Evolutionary conservation across 352 stramenopile species (phyloP).

Genomic region (Hyaloperonospora brassicae): DNA sequence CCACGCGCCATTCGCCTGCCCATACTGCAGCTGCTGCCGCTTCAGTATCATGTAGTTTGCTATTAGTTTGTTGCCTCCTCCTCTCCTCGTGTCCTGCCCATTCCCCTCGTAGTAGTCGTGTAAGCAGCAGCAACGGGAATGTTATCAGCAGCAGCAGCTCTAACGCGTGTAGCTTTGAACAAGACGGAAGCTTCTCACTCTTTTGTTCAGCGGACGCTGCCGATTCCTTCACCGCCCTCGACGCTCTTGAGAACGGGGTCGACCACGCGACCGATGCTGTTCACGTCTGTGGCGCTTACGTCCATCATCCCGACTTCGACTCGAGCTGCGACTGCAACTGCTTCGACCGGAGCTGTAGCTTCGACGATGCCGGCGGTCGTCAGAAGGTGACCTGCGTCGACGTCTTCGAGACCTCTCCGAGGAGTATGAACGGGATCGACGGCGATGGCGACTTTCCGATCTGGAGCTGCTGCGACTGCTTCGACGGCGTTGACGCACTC

Average conservation of each 20-base stretch:
- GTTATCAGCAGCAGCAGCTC: background rate
- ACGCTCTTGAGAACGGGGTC: conserved; percentile 9
- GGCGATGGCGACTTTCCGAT: conserved; percentile 13
- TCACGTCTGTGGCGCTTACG: conserved; percentile 1
- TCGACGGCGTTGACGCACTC: conserved; percentile 3
- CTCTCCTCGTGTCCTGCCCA: conserved; percentile 4
- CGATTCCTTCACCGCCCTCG: conserved; percentile 14
- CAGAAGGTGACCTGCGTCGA: conserved; percentile 8
- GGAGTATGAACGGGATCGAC: conserved; percentile 21
- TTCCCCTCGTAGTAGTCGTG: conserved; percentile 3
- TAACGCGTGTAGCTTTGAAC: conserved; percentile 2
- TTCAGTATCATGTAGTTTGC: conserved; percentile 29
- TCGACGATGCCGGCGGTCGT: conserved; percentile 9
- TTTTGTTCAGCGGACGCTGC: too few species aligned
- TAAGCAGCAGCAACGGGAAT: conserved; percentile 1
- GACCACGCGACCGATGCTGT: background rate
- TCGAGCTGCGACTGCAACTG: conserved; percentile 25
- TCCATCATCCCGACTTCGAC: background rate
- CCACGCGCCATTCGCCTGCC: conserved; percentile 14
- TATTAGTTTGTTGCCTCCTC: conserved; percentile 18
- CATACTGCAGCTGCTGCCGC: conserved; percentile 11
- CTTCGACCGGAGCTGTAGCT: conserved; percentile 19
- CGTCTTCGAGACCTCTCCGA: conserved; percentile 11
- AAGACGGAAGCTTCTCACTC: background rate
- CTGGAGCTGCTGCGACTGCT: conserved; percentile 17